Conservation (phyloP, 108 stramenopile genomes). For the Skeletonema costatum region DNA sequence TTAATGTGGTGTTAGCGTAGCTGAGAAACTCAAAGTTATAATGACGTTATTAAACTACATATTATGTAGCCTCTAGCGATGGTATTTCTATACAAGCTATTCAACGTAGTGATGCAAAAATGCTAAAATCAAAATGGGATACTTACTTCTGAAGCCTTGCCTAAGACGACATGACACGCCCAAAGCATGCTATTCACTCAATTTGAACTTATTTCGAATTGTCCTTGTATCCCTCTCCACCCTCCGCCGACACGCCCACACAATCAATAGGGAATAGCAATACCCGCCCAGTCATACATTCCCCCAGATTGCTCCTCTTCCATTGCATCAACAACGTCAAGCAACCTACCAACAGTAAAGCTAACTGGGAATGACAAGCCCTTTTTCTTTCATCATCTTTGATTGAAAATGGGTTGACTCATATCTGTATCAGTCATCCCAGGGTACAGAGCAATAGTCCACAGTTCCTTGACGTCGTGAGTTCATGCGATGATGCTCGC, state of each 20-base stretch:
- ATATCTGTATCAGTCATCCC: conserved; percentile 78
- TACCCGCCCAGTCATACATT: conserved; percentile 42
- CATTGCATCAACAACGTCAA: conserved; percentile 41
- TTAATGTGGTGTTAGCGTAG: not conserved
- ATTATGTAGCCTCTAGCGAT: not conserved
- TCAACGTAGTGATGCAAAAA: too few species aligned
- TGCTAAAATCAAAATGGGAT: not conserved
- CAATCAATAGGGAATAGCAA: conserved; percentile 3
- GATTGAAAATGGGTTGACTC: conserved; percentile 64
- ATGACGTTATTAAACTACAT: not conserved
- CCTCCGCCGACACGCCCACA: too few species aligned
- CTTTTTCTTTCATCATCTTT: conserved; percentile 37
- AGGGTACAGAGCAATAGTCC: conserved; percentile 66
- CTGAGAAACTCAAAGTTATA: not conserved
- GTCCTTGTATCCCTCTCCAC: too few species aligned
- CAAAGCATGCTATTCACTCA: too few species aligned
- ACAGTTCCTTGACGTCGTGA: conserved; percentile 52
- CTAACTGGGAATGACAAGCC: conserved; percentile 45
- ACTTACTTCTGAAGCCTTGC: too few species aligned
- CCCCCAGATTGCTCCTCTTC: conserved; percentile 46
- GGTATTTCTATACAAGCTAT: not conserved
- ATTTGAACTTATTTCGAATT: too few species aligned
- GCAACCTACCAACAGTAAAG: conserved; percentile 40
- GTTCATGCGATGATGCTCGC: conserved; percentile 55
- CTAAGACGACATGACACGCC: too few species aligned